A percentile compares a stretch with the other conserved stretches of the same genome.
Conservation (phyloP, 441 rosid genomes). For the Adansonia grandidieri region DNA sequence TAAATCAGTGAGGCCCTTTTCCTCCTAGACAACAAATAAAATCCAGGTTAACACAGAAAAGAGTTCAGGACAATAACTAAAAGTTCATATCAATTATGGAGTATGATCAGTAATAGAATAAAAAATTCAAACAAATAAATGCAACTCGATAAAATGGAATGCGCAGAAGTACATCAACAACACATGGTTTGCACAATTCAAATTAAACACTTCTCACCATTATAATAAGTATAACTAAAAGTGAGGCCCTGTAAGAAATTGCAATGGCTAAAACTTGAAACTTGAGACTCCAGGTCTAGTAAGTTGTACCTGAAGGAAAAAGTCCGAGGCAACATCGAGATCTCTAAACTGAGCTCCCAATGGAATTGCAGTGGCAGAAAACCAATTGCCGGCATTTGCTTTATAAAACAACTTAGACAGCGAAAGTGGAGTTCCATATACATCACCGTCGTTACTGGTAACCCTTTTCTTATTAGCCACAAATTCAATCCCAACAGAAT, state of each 20-base stretch:
- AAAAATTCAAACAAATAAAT: not conserved
- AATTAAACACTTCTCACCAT: not conserved
- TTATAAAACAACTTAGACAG: constrained; percentile 67
- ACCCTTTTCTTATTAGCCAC: constrained; percentile 44
- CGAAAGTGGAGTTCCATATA: constrained; percentile 54
- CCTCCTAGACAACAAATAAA: constrained; percentile 41
- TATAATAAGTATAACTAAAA: not conserved
- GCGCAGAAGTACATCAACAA: not conserved
- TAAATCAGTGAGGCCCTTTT: constrained; percentile 59
- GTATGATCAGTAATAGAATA: not conserved
- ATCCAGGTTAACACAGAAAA: not conserved
- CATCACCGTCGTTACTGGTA: constrained; percentile 28
- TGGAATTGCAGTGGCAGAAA: constrained; percentile 71
- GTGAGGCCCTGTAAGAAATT: not conserved
- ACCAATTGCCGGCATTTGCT: constrained; percentile 65
- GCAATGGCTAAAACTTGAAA: not conserved
- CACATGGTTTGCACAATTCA: not conserved
- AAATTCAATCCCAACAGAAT: constrained; percentile 69
- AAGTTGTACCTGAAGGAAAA: constrained; percentile 56
- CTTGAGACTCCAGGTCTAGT: not conserved
- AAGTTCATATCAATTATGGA: not conserved
- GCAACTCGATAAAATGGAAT: not conserved
- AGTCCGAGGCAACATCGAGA: constrained; percentile 42
- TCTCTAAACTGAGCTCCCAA: constrained; percentile 83
- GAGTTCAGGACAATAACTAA: not conserved